A percentile compares a stretch with the other conserved stretches of the same genome.
These are phyloP conservation scores for Corylus heterophylla DNA, from an alignment of 306 rosid genomes.

Conservation along the genomic window DNA sequence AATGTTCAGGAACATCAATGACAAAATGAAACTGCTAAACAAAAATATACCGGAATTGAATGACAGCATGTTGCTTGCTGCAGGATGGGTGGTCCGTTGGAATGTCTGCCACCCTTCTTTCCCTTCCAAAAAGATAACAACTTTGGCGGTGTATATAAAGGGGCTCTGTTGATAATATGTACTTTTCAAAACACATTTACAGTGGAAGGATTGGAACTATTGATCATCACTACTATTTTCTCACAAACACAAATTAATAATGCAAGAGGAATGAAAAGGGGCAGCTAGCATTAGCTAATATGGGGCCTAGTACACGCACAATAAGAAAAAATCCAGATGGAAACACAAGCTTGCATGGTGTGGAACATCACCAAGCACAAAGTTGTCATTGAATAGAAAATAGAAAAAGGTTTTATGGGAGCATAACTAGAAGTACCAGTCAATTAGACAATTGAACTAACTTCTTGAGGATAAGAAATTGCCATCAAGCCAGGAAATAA, in stretches of 20 bases:
- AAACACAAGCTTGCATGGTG: constrained; percentile 12
- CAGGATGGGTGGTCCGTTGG: constrained; percentile 99
- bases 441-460: background rate
- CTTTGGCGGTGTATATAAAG: constrained; percentile 96
- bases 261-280: constrained; percentile 14
- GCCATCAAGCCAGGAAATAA: background rate
- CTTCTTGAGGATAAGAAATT: background rate
- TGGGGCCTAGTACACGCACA: background rate
- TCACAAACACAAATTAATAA: constrained; percentile 1
- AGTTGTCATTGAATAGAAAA: background rate
- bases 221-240: constrained; percentile 15
- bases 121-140: constrained; percentile 96
- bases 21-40: constrained; percentile 23
- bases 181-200: constrained; percentile 28
- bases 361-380: constrained; percentile 12
- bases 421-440: background rate
- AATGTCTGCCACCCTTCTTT: constrained; percentile 93
- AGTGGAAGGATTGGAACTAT: constrained; percentile 2
- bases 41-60: constrained; percentile 73
- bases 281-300: background rate
- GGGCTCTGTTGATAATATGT: constrained; percentile 65
- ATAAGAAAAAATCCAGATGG: background rate
- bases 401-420: background rate
- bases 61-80: constrained; percentile 98
- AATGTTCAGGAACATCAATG: background rate